Evolutionary conservation across 441 rosid species (phyloP), one percentile per base, ranked within the genome.

Genomic region (Isatis lusitanica): DNA sequence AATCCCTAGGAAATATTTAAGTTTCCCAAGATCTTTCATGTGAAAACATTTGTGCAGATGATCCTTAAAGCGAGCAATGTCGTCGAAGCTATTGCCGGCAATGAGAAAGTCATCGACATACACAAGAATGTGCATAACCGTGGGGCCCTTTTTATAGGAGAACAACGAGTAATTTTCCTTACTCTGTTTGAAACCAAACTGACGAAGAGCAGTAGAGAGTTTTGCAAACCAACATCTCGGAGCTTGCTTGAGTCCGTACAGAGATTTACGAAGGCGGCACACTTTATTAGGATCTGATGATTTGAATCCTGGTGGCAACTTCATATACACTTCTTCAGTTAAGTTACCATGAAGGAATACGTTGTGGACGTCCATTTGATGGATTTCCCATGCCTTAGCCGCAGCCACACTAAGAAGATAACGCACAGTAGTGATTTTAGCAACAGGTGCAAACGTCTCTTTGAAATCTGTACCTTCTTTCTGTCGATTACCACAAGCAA

Each of bases 71-170:
- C 21, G 40, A n/a, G 15, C 4, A 2, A 56, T 30, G 1, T 4
- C 12, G 0, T 3, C 1, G 0, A 31, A 7, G 33, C 15, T 1
- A 15, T 56, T 56, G 0, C 62, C 13, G 1, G 24, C 42, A 1
- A 56, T 1, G 4, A 56, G 9, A 6, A 56, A 56, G 1, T 31
- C 62, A 15, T 56, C 42, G 2, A 56, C 42, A 1, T 56, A 56
- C 1, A 31, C 42, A 15, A 56, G 24, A n/a, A 31, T 7, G 13
- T 56, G 61, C 0, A 56, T 0, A 0, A 30, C 8, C 0, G 2
- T 31, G 0, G 3, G 13, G 0, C 10, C 24, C 5, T 56, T 6
- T 0, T 0, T 33, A 3, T 1, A 6, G 0, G 62, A 15, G 6
- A 56, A 56, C 7, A 56, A 0, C 0, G 42, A 56, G 1, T 15